phyloP scores from a whole-genome alignment of 768 basidiomycete species.

The Mycena crocata region DNA sequence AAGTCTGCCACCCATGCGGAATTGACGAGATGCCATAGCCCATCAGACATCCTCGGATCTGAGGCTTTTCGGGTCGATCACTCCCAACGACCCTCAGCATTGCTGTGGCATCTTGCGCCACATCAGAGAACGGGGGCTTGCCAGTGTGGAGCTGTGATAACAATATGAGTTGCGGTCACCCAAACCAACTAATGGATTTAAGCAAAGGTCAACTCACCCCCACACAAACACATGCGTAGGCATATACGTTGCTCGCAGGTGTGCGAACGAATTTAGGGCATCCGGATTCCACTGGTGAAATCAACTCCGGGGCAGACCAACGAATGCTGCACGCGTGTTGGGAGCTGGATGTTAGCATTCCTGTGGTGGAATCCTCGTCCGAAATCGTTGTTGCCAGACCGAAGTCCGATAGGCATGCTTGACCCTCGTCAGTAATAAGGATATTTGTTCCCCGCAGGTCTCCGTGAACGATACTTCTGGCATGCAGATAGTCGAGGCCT shows the following conservation, averaged over 20 bases:
- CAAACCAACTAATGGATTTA: neutral
- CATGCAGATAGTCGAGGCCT: constrained; percentile 39
- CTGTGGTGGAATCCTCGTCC: constrained; percentile 37
- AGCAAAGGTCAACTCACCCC: constrained; percentile 43
- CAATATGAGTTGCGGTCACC: neutral
- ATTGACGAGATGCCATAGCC: neutral
- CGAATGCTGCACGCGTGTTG: constrained; percentile 41
- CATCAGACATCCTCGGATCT: neutral
- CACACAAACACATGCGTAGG: constrained; percentile 46
- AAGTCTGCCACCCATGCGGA: neutral
- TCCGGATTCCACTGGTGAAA: constrained; percentile 42
- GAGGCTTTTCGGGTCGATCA: neutral
- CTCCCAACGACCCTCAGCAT: neutral
- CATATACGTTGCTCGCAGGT: constrained; percentile 44
- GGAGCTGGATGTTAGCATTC: constrained; percentile 33
- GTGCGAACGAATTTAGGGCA: constrained; percentile 38
- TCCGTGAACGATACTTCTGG: constrained; percentile 33
- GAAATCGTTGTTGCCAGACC: constrained; percentile 44
- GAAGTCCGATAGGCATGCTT: too few species aligned
- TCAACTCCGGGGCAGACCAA: constrained; percentile 51
- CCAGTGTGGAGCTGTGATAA: neutral
- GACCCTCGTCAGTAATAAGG: too few species aligned
- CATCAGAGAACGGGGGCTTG: too few species aligned
- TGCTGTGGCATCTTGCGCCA: neutral
- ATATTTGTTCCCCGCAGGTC: constrained; percentile 43